These are phyloP conservation scores for Bipolaris sorokiniana DNA, from an alignment of 2,329 filamentous ascomycete species.

Conservation along the genomic window DNA sequence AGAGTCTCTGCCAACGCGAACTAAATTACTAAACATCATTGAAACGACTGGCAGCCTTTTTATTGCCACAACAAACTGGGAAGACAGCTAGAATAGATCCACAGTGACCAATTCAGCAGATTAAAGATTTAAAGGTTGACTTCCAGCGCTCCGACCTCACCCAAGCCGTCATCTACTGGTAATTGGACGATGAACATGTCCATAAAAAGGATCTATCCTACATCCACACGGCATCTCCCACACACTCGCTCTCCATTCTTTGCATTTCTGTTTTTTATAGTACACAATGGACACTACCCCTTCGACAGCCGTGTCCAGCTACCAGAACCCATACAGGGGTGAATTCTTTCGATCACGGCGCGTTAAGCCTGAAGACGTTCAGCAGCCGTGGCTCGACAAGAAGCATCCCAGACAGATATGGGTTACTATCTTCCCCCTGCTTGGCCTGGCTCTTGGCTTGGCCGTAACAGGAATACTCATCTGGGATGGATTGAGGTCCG, in stretches of 20 bases:
- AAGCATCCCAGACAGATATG: constrained; percentile 82
- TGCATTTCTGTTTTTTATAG: neutral
- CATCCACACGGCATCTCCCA: neutral
- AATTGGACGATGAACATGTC: neutral
- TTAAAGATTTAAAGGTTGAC: neutral
- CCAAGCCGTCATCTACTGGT: neutral
- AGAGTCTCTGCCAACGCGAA: neutral
- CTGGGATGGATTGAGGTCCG: constrained; percentile 74
- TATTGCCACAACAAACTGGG: neutral
- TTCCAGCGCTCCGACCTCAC: neutral
- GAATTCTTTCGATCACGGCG: constrained; percentile 73
- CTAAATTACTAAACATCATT: neutral
- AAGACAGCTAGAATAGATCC: neutral
- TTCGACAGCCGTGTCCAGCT: neutral
- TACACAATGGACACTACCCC: neutral
- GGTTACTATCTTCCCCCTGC: constrained; percentile 78
- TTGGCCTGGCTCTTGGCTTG: constrained; percentile 73
- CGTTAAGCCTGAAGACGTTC: constrained; percentile 73
- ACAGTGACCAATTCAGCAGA: too few species aligned
- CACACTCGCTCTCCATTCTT: neutral
- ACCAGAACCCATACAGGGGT: neutral
- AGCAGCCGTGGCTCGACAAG: constrained; percentile 78
- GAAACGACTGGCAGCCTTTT: neutral
- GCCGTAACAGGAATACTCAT: constrained; percentile 72
- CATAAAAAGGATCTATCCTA: neutral